These are phyloP conservation scores for Macrocybe gigantea DNA, from an alignment of 768 basidiomycete genomes.

Conservation along the genomic window DNA sequence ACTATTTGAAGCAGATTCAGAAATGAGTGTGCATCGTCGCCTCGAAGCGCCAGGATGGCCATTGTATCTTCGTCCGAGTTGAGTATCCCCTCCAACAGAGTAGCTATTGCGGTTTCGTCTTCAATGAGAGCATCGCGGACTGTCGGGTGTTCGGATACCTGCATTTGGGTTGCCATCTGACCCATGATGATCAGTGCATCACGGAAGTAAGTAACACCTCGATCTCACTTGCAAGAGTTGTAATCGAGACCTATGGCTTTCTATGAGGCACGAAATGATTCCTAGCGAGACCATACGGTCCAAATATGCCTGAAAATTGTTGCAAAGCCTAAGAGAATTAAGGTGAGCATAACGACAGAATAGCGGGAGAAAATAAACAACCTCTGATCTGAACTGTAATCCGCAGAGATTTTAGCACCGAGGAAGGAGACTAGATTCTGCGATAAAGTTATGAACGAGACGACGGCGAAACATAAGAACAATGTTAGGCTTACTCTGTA, in stretches of 20 bases:
- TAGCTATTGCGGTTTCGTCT: constrained; percentile 12
- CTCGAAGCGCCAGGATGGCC: constrained; percentile 8
- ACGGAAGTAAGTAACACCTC: background rate
- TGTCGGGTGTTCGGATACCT: constrained; percentile 9
- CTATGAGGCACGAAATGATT: constrained; percentile 8
- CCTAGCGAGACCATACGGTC: constrained; percentile 9
- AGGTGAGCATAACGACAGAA: background rate
- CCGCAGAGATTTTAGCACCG: constrained; percentile 10
- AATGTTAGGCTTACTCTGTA: constrained; percentile 4
- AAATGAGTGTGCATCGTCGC: constrained; percentile 11
- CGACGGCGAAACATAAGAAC: background rate
- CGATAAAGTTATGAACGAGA: too few species aligned
- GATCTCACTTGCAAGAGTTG: constrained; percentile 10
- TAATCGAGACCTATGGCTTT: constrained; percentile 11
- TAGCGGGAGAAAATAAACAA: background rate
- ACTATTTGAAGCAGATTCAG: constrained; percentile 16
- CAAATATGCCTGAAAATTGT: constrained; percentile 9
- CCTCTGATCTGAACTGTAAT: constrained; percentile 8
- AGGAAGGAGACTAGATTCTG: constrained; percentile 11
- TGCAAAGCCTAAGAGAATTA: constrained; percentile 4
- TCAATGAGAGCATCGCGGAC: constrained; percentile 11
- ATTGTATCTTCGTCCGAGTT: constrained; percentile 9
- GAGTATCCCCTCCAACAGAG: constrained; percentile 8
- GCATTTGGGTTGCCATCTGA: constrained; percentile 10
- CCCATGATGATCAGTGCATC: background rate